Conservation (phyloP, 2,329 filamentous ascomycete genomes). For the Trichoderma citrinoviride region DNA sequence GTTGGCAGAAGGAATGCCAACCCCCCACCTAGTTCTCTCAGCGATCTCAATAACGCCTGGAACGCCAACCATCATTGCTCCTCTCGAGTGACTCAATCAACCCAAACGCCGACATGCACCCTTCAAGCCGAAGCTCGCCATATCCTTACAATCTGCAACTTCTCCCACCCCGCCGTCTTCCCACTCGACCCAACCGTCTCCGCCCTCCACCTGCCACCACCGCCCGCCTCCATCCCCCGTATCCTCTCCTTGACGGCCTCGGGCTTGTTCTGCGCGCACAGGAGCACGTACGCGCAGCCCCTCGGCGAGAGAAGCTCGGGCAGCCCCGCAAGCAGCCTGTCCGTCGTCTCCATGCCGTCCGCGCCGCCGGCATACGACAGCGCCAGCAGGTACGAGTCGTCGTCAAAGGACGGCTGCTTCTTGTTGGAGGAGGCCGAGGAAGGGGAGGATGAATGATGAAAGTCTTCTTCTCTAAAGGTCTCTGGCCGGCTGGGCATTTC, state of each 20-base stretch:
- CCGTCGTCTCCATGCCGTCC: constrained; percentile 93
- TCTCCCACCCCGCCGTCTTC: constrained; percentile 90
- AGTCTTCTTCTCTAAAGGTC: constrained; percentile 27
- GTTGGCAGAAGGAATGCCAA: too few relatives aligned
- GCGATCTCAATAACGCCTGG: too few relatives aligned
- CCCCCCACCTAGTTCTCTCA: too few relatives aligned
- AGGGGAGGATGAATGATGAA: too few relatives aligned
- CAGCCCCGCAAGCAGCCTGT: constrained; percentile 69
- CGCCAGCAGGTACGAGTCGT: constrained; percentile 78
- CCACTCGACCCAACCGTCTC: constrained; percentile 80
- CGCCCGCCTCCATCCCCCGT: constrained; percentile 47
- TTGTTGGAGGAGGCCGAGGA: constrained; percentile 29
- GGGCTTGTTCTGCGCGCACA: constrained; percentile 89
- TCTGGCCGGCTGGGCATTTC: constrained; percentile 59
- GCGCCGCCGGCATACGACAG: constrained; percentile 85
- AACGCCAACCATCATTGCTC: too few relatives aligned
- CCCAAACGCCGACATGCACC: neutral
- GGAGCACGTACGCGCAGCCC: constrained; percentile 83
- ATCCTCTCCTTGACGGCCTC: constrained; percentile 67
- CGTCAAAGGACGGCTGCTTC: constrained; percentile 65
- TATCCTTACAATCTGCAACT: constrained; percentile 81
- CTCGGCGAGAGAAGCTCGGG: constrained; percentile 59
- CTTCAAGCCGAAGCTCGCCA: constrained; percentile 55
- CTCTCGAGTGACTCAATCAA: too few relatives aligned
- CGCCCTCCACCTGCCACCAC: constrained; percentile 61